Evolutionary conservation across 306 rosid species (phyloP), one percentile per base, ranked within the genome.

Genomic region (Gillenia trifoliata): DNA sequence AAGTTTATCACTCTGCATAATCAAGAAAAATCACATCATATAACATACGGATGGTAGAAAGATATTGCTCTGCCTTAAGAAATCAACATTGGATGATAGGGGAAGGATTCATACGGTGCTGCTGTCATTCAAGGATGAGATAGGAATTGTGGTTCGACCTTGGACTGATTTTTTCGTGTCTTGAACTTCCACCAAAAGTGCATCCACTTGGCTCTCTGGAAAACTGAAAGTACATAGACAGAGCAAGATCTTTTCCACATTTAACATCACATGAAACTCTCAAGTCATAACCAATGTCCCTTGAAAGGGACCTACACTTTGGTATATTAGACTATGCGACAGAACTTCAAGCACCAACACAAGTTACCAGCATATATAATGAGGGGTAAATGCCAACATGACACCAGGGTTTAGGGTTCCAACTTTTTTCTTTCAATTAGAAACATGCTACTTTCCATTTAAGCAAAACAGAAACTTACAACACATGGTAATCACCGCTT

Each of bases 181-280:
- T 80, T 92, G 97, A 68, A 92, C 85, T 81, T 88, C 95, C 63
- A 94, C 80, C 59, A 92, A 81, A 65, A 94, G 89, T 69, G 95
- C 87, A 57, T 94, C 99, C 76, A 89, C 91, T 83, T 90, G 97
- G 87, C 86, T 88, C 85, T 90, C 92, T 12, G 99, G 97, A 78
- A 88, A 94, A 83, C 99, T 94, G 95, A 85, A 87, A 80, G 68
- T 30, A 68, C 74, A 81, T 26, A 20, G 36, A 31, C 38, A 73
- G 76, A 66, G 29, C 56, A 66, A 70, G 83, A 65, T 61, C 77
- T 23, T 28, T 41, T 38, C 66, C 38, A 66, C 56, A 22, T 69
- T 69, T 61, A 28, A 56, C 63, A 34, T 25, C 28, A 43, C 4
- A 72, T 72, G 49, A n/a, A 56, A 25, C 15, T 23, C 20, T 71